phyloP scores from a whole-genome alignment of 2,329 filamentous ascomycete species.

The Neonectria sp. region DNA sequence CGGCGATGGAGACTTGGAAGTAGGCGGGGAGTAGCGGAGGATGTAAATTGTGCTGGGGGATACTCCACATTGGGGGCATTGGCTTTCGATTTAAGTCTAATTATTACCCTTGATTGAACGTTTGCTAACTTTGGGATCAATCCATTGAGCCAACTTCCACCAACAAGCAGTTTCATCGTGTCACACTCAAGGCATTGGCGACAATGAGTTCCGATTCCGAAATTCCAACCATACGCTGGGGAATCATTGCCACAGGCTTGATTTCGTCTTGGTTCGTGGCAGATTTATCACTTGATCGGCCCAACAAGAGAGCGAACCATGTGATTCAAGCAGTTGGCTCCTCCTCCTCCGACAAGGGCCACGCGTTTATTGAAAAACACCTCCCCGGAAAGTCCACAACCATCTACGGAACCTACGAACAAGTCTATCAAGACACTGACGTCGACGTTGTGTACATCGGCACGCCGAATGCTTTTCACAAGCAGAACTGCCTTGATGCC shows the following conservation, averaged over 20 bases:
- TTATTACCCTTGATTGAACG: background rate
- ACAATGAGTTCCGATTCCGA: background rate
- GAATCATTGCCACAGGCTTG: constrained; percentile 22
- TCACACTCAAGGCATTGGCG: background rate
- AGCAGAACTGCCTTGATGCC: constrained; percentile 57
- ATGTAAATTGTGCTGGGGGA: no score
- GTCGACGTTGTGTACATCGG: constrained; percentile 62
- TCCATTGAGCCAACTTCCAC: no score
- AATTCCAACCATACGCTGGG: constrained; percentile 20
- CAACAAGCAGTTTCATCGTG: no score
- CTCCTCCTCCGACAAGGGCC: constrained; percentile 55
- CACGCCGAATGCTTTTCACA: constrained; percentile 60
- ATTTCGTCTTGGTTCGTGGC: constrained; percentile 53
- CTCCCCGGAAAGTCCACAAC: constrained; percentile 46
- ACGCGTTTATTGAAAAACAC: constrained; percentile 55
- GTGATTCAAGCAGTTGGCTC: constrained; percentile 60
- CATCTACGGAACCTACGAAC: constrained; percentile 57
- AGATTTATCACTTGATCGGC: constrained; percentile 56
- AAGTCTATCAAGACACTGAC: constrained; percentile 56
- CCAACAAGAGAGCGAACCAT: constrained; percentile 55
- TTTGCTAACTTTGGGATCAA: background rate
- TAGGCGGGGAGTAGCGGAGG: no score
- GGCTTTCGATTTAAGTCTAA: no score
- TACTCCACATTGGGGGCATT: no score
- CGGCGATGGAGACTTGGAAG: no score